A percentile compares a stretch with the other conserved stretches of the same genome.
These are phyloP conservation scores for Lasiosphaeria miniovina DNA, from an alignment of 495 filamentous ascomycete genomes.

Conservation along the genomic window DNA sequence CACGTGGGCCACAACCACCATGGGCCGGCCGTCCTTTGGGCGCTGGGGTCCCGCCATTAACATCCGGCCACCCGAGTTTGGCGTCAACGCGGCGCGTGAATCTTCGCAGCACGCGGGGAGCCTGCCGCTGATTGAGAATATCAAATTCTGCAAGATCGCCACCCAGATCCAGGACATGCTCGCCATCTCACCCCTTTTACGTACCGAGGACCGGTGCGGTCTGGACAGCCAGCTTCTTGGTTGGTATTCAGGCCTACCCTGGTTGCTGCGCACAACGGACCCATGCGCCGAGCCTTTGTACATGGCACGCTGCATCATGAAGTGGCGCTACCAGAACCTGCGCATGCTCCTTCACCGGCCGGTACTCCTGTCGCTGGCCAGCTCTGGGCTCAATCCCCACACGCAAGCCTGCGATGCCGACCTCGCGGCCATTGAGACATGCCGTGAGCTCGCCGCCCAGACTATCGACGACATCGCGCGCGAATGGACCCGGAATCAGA, in stretches of 20 bases:
- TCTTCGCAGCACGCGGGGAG: conserved; percentile 60
- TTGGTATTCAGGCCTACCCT: conserved; percentile 72
- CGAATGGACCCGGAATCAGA: conserved; percentile 68
- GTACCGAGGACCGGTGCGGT: conserved; percentile 59
- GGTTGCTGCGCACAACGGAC: conserved; percentile 65
- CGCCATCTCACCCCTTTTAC: conserved; percentile 63
- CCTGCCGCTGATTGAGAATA: conserved; percentile 70
- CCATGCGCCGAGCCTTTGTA: conserved; percentile 68
- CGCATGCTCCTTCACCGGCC: conserved; percentile 79
- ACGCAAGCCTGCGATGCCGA: conserved; percentile 64
- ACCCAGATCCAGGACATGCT: conserved; percentile 75
- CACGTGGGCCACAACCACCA: conserved; percentile 72
- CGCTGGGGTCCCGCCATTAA: conserved; percentile 72
- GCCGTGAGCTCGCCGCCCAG: conserved; percentile 64
- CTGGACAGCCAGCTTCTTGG: conserved; percentile 65
- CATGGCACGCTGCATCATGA: conserved; percentile 71
- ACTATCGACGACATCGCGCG: conserved; percentile 68
- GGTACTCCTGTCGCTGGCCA: conserved; percentile 66
- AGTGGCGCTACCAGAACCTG: conserved; percentile 77
- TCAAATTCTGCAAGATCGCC: conserved; percentile 76
- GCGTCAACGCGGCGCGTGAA: conserved; percentile 45
- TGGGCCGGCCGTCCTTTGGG: conserved; percentile 75
- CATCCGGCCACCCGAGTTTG: conserved; percentile 61
- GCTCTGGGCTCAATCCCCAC: conserved; percentile 55
- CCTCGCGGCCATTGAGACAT: conserved; percentile 64